These are phyloP conservation scores for Colletotrichum sojae DNA, from an alignment of 2,329 filamentous ascomycete species.

Conservation along the genomic window DNA sequence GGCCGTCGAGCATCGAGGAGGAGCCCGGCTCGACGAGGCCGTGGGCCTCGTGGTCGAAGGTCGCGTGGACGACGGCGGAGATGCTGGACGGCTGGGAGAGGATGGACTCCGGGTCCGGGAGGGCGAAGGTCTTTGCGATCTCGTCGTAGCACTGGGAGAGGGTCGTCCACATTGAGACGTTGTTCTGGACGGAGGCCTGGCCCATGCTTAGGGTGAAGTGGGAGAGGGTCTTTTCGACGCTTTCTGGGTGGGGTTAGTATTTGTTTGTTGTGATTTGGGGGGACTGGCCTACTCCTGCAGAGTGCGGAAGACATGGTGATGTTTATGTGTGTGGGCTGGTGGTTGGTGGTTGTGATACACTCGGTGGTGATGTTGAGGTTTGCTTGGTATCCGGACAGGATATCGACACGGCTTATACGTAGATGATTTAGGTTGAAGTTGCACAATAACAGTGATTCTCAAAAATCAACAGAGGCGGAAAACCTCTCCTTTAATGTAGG, in stretches of 20 bases:
- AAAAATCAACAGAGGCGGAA: conserved; percentile 10
- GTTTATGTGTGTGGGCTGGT: no score
- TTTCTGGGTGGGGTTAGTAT: conserved; percentile 24
- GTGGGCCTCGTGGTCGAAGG: conserved; percentile 51
- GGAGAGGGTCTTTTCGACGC: conserved; percentile 37
- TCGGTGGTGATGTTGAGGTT: not conserved
- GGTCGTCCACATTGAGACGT: conserved; percentile 39
- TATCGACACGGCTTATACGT: not conserved
- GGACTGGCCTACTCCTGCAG: conserved; percentile 27
- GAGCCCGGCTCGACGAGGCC: conserved; percentile 50
- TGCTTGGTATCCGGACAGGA: not conserved
- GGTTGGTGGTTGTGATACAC: no score
- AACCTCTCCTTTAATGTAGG: conserved; percentile 24
- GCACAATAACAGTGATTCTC: not conserved
- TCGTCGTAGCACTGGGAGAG: conserved; percentile 38
- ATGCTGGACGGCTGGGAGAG: conserved; percentile 43
- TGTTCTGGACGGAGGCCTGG: conserved; percentile 38
- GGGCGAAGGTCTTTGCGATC: conserved; percentile 34
- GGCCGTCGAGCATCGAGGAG: conserved; percentile 45
- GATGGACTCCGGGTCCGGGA: conserved; percentile 42
- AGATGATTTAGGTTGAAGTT: not conserved
- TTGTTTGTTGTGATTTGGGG: no score
- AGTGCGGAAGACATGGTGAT: conserved; percentile 30
- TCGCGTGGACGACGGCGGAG: conserved; percentile 48
- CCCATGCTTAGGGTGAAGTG: conserved; percentile 42